These are phyloP conservation scores for Chalciporus chontae DNA, from an alignment of 768 basidiomycete genomes.

Conservation along the genomic window DNA sequence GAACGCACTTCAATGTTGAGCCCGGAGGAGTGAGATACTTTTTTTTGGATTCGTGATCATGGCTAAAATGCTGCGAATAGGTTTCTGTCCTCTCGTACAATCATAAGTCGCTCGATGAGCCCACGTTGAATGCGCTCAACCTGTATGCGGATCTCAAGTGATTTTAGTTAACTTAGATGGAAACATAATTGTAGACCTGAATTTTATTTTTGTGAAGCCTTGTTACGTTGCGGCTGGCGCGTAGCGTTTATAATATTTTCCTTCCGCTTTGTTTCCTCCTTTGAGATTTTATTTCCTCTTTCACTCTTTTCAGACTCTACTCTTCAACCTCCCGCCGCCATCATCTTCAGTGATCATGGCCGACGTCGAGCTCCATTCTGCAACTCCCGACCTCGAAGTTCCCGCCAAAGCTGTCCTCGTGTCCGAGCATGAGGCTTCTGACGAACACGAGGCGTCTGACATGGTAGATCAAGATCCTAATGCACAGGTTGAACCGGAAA, in stretches of 20 bases:
- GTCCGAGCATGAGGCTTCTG: constrained; percentile 17
- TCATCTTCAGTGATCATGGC: constrained; percentile 34
- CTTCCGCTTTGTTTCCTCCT: constrained; percentile 2
- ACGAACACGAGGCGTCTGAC: constrained; percentile 39
- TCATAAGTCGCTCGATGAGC: constrained; percentile 74
- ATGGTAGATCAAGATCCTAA: constrained; percentile 29
- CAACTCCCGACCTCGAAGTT: constrained; percentile 19
- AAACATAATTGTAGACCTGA: not conserved
- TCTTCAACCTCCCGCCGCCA: constrained; percentile 5
- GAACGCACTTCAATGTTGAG: constrained; percentile 81
- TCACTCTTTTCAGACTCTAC: constrained; percentile 5
- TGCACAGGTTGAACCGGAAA: constrained; percentile 18
- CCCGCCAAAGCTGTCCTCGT: constrained; percentile 20
- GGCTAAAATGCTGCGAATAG: constrained; percentile 35
- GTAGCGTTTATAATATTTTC: not conserved
- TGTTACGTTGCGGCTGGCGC: constrained; percentile 13
- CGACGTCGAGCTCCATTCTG: constrained; percentile 30
- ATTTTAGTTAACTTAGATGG: not conserved
- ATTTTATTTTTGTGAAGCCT: constrained; percentile 12
- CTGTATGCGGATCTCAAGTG: constrained; percentile 47
- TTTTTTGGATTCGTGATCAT: not conserved
- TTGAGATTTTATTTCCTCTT: constrained; percentile 9
- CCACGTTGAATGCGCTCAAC: constrained; percentile 72
- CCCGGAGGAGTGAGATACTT: constrained; percentile 63
- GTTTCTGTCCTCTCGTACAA: constrained; percentile 82